These are phyloP conservation scores for Afroboletus lepidellus DNA, from an alignment of 1,284 basidiomycete species.

Conservation along the genomic window DNA sequence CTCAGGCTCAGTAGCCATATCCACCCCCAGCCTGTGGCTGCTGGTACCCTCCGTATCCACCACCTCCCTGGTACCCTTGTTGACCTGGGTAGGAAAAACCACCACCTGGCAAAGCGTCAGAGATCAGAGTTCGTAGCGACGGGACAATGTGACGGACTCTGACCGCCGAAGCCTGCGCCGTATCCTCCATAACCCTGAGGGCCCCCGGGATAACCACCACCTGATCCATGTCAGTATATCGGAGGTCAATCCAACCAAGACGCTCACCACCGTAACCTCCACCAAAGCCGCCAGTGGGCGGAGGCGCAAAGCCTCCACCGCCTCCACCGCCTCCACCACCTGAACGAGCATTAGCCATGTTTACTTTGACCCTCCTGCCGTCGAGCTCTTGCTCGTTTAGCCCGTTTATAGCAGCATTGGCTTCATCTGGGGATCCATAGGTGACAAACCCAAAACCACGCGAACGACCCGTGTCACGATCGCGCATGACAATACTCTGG, in stretches of 20 bases:
- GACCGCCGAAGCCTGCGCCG: constrained; percentile 12
- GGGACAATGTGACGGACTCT: constrained; percentile 12
- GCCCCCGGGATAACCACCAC: constrained; percentile 10
- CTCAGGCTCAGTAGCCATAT: constrained; percentile 22
- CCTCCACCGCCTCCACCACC: constrained; percentile 37
- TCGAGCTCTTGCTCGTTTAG: constrained; percentile 95
- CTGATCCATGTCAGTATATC: constrained; percentile 10
- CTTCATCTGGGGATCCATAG: constrained; percentile 62
- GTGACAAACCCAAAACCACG: constrained; percentile 97
- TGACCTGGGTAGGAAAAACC: constrained; percentile 15
- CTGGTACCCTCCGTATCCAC: constrained; percentile 25
- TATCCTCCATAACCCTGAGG: constrained; percentile 26
- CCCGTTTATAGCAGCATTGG: constrained; percentile 72
- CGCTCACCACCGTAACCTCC: constrained; percentile 27
- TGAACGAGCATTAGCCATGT: constrained; percentile 87
- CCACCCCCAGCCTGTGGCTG: constrained; percentile 15
- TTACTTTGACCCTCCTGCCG: constrained; percentile 90
- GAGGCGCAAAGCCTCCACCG: constrained; percentile 28
- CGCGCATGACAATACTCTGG: constrained; percentile 95
- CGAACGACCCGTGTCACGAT: constrained; percentile 94
- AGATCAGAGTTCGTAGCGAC: background rate
- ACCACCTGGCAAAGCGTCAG: constrained; percentile 10
- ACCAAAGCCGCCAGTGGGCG: constrained; percentile 24
- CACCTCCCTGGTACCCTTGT: constrained; percentile 28
- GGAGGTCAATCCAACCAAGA: background rate